Conservation (phyloP, 2,329 filamentous ascomycete genomes). For the Aspergillus pseudoglaucus region DNA sequence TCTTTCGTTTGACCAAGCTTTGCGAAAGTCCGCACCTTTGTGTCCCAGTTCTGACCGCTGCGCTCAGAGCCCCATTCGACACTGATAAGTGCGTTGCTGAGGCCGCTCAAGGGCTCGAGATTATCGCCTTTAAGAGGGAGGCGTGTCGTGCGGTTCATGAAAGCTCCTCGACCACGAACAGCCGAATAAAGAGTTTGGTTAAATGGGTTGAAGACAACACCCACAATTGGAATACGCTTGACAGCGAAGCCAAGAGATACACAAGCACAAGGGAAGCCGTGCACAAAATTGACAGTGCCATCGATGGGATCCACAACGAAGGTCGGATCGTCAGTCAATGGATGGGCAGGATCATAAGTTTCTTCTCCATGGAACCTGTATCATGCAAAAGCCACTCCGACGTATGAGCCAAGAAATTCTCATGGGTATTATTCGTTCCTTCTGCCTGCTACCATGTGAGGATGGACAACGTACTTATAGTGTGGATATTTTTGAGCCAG, state of each 20-base stretch:
- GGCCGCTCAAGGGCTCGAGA: slow-evolving; percentile 40
- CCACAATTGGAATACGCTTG: slow-evolving; percentile 45
- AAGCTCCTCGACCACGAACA: slow-evolving; percentile 51
- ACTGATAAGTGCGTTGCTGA: slow-evolving; percentile 49
- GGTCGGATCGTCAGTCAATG: slow-evolving; percentile 49
- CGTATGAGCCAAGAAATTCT: neutral
- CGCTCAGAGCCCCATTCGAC: slow-evolving; percentile 59
- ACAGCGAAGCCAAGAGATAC: slow-evolving; percentile 55
- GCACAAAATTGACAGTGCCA: slow-evolving; percentile 61
- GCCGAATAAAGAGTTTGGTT: slow-evolving; percentile 50
- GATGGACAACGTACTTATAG: slow-evolving; percentile 38
- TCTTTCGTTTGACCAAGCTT: slow-evolving; percentile 43
- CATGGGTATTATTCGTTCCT: neutral
- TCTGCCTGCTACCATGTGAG: neutral
- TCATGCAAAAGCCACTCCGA: neutral
- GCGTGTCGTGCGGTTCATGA: slow-evolving; percentile 29
- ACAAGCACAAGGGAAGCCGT: slow-evolving; percentile 52
- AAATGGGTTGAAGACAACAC: slow-evolving; percentile 58
- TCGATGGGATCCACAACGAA: slow-evolving; percentile 61
- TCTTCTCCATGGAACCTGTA: slow-evolving; percentile 52
- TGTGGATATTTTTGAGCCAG: slow-evolving; percentile 48
- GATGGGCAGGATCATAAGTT: slow-evolving; percentile 51
- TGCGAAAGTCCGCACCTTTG: slow-evolving; percentile 51
- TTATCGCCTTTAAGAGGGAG: slow-evolving; percentile 43
- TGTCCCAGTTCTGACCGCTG: slow-evolving; percentile 50